phyloP scores from a whole-genome alignment of 257 asterid genomes.

The Jacaranda copaia region DNA sequence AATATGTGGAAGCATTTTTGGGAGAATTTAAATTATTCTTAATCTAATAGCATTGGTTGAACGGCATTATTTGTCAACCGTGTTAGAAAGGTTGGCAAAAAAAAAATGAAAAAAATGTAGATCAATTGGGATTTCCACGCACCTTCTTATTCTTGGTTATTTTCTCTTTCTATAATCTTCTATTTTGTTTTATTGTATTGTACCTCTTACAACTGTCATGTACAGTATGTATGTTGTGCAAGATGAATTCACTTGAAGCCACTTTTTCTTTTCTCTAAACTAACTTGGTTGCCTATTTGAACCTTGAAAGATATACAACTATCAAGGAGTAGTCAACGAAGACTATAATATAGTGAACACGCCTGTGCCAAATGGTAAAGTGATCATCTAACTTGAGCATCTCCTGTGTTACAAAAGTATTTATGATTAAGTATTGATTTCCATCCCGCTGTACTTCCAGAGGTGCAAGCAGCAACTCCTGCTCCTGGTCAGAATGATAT shows the following conservation, averaged over 20 bases:
- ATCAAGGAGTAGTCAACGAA: conserved; percentile 91
- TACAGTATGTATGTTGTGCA: neutral
- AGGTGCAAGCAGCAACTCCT: conserved; percentile 90
- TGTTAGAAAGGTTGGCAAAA: too few relatives aligned
- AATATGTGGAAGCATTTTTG: neutral
- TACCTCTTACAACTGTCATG: neutral
- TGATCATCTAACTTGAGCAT: conserved; percentile 20
- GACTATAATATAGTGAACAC: conserved; percentile 89
- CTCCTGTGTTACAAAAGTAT: neutral
- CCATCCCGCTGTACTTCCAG: conserved; percentile 43
- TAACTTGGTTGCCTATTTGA: conserved; percentile 38
- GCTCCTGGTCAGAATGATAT: conserved; percentile 79
- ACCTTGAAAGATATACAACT: conserved; percentile 71
- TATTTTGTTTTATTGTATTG: conserved; percentile 10
- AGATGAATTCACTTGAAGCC: conserved; percentile 4
- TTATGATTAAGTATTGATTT: conserved; percentile 27
- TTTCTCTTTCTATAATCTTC: conserved; percentile 4
- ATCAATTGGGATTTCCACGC: conserved; percentile 7
- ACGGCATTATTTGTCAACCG: conserved; percentile 10
- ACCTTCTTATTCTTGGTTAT: neutral
- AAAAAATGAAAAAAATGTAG: neutral
- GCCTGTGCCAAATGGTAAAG: conserved; percentile 84
- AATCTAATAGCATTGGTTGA: neutral
- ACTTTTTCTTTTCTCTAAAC: neutral
- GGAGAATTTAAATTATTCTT: neutral